Conservation (phyloP, 805 yeast genomes). For the Starmera dryadoides region DNA sequence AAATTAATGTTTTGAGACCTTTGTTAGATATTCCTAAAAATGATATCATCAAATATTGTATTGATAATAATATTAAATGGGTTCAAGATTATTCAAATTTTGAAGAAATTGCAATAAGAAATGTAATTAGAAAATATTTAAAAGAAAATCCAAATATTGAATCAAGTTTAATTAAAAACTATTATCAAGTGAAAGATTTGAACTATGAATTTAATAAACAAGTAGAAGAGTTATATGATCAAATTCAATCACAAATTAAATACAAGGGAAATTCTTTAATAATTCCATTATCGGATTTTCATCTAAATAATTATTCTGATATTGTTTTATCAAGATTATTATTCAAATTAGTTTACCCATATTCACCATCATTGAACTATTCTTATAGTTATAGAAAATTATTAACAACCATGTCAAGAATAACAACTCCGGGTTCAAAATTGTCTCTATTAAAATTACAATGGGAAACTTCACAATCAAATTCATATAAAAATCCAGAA, state of each 20-base stretch:
- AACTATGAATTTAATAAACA: constrained; percentile 12
- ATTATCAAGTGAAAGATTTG: constrained; percentile 13
- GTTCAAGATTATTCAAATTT: constrained; percentile 64
- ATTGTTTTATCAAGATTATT: constrained; percentile 17
- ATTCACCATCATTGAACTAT: constrained; percentile 20
- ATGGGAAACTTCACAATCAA: constrained; percentile 4
- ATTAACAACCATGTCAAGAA: constrained; percentile 4
- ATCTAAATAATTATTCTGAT: constrained; percentile 11
- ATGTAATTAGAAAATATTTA: constrained; percentile 37
- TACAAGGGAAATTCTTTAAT: constrained; percentile 3
- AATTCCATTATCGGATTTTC: constrained; percentile 11
- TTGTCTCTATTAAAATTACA: constrained; percentile 13
- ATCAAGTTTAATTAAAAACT: constrained; percentile 7
- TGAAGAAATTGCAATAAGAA: constrained; percentile 46
- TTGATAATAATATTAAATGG: constrained; percentile 39
- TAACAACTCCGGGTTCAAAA: constrained; percentile 3
- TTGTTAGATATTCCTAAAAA: constrained; percentile 38
- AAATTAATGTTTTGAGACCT: constrained; percentile 40
- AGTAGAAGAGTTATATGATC: constrained; percentile 5
- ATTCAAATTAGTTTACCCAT: constrained; percentile 21
- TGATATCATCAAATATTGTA: constrained; percentile 40
- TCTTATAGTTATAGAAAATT: constrained; percentile 17
- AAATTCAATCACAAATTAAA: neutral
- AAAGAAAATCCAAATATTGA: constrained; percentile 8
- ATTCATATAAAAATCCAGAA: neutral